Base-by-base conservation (phyloP, 2,329 filamentous ascomycete genomes). In the Penicillium sp. region DNA sequence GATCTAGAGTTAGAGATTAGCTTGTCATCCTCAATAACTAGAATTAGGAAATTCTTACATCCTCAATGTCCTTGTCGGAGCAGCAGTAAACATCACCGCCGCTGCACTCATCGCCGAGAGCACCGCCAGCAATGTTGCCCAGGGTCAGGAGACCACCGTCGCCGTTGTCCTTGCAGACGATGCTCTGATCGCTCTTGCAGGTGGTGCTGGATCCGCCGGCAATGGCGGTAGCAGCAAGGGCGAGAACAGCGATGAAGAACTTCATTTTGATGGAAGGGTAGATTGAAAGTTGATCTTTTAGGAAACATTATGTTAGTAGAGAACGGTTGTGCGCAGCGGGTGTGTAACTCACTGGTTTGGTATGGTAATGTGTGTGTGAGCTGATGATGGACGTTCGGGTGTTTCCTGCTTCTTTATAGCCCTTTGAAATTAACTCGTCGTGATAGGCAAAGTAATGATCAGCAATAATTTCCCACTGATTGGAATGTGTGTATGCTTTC, bases 1-100 rank as follows among this genome's bases (percentile, higher is more conserved):
- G 6, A 12, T 1, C 49, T 52, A 16, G 6, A 16, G 41, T 21
- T 38, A 2, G 16, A 9, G 36, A 39, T 9, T 21, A 13, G 10
- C 13, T 21, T 23, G 8, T 10, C 9, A 21, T 21, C 9, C 6
- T 12, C 18, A 21, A 21, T 21, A 3, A 21, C 3, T 21, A 21
- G 18, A 21, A 21, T 21, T 2, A 9, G 36, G 10, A 4, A 5
- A 6, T 9, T 31, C 48, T 38, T 42, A 50, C 48, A 10, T 50
- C 16, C 3, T 43, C 2, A 31, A 52, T 33, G 43, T 33, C 53
- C 15, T 28, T 28, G 6, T 48, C 15, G 3, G 38, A 34, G 46
- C 53, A 55, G 53, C 53, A 55, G 49, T 55, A 55, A 36, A 55
- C 42, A 0, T 50, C 49, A 26, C 53, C 53, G 15, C 31, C 38